Evolutionary conservation across 495 filamentous ascomycete species (phyloP), one percentile per base, ranked within the genome.

Genomic region (Penicillium antarcticum): DNA sequence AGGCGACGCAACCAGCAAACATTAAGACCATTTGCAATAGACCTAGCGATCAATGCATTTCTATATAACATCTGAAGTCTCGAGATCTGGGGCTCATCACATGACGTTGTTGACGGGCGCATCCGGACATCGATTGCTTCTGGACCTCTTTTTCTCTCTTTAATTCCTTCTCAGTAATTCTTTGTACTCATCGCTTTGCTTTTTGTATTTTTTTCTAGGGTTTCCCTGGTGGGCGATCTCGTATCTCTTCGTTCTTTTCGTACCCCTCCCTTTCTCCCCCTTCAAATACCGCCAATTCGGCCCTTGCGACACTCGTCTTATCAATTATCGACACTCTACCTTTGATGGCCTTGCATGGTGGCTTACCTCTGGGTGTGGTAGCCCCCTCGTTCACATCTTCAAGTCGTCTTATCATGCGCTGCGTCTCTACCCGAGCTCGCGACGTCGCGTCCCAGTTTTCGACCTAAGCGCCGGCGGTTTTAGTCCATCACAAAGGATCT

Each of bases 1-100:
- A 48, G 89, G 88, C 16, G 80, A 78, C 21, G 64, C 64, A 51
- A 56, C 56, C 47, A 62, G 74, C 26, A 66, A 60, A 44, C 72
- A 76, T 55, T 77, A 69, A 50, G 14, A 56, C 47, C 36, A 49
- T 49, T 49, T 40, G 47, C 37, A 49, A 42, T 49, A 49, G 37
- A 42, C 29, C 3, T 13, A 49, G 47, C 47, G 47, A 49, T 42
- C 47, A 34, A 42, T 42, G 13, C 31, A 41, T 41, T 11, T 41
- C 23, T 23, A 18, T 21, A 23, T 23, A 23, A 23, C 7, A 39
- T 17, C 34, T 36, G 7, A 36, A 36, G 34, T 36, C 11, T 49
- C 18, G 24, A 48, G 41, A 49, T 49, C 47, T 18, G 47, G 47
- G 45, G 44, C 31, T 47, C 51, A 63, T 65, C 62, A 65, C 62